Conservation (phyloP, 2,329 filamentous ascomycete species). For the Allantophomopsis lycopodina region DNA sequence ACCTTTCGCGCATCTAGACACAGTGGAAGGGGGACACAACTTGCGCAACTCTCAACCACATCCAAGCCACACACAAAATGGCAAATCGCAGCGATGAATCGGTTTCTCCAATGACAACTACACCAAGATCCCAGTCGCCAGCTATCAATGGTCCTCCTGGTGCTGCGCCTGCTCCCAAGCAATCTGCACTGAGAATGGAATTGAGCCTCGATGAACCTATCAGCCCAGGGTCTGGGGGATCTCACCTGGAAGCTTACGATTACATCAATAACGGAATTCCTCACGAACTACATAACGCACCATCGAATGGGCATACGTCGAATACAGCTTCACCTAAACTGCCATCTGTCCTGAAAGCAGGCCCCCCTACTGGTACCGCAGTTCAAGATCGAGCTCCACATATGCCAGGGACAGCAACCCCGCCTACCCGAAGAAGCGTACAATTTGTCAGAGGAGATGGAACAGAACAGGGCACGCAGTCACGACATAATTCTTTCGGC, state of each 20-base stretch:
- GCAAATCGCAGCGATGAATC: conserved; percentile 17
- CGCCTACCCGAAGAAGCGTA: conserved; percentile 46
- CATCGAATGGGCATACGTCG: conserved; percentile 1
- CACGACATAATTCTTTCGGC: conserved; percentile 45
- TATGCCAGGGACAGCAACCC: conserved; percentile 14
- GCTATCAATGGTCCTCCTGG: conserved; percentile 10
- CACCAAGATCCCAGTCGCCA: conserved; percentile 14
- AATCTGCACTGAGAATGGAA: conserved; percentile 14
- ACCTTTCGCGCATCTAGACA: no score
- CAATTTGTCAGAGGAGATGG: conserved; percentile 53
- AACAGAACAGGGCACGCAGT: conserved; percentile 33
- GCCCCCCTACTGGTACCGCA: background rate
- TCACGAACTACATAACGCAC: conserved; percentile 4
- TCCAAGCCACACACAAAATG: conserved; percentile 6
- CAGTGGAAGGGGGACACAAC: no score
- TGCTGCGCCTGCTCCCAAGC: conserved; percentile 8
- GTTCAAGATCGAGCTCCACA: conserved; percentile 1
- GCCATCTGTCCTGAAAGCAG: conserved; percentile 9
- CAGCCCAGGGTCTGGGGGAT: conserved; percentile 2
- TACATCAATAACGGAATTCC: conserved; percentile 18
- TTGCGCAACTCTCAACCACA: no score
- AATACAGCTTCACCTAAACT: conserved; percentile 3
- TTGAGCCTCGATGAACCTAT: conserved; percentile 8
- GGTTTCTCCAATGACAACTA: conserved; percentile 21
- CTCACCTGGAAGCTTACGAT: conserved; percentile 12